phyloP scores from a whole-genome alignment of 2,329 filamentous ascomycete species.

The Hypoxylon sp. region DNA sequence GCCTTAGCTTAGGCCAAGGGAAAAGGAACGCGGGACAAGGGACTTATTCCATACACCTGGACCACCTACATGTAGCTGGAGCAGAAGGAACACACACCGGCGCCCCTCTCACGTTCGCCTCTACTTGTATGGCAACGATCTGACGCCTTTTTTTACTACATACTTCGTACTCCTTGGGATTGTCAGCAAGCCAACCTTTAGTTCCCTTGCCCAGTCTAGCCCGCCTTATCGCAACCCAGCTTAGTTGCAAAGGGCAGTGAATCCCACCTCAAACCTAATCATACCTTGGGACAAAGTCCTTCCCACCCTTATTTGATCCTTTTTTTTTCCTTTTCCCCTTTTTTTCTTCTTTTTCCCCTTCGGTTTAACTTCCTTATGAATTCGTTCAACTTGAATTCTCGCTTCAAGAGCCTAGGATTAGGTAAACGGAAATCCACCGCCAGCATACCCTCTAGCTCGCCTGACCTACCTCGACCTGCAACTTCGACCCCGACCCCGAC shows the following conservation, averaged over 20 bases:
- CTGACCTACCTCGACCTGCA: conserved; percentile 58
- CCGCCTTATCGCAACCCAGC: conserved; percentile 42
- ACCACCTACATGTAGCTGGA: conserved; percentile 12
- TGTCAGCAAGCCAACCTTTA: conserved; percentile 31
- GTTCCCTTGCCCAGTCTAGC: conserved; percentile 42
- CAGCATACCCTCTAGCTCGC: conserved; percentile 65
- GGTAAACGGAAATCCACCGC: conserved; percentile 82
- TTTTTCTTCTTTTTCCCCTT: conserved; percentile 11
- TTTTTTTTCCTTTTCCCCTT: conserved; percentile 24
- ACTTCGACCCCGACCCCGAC: conserved; percentile 57
- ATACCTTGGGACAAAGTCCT: conserved; percentile 34
- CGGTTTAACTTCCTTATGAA: conserved; percentile 69
- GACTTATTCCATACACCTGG: conserved; percentile 23
- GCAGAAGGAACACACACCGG: conserved; percentile 12
- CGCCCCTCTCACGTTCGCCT: conserved; percentile 22
- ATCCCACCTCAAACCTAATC: conserved; percentile 38
- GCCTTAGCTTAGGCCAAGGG: conserved; percentile 29
- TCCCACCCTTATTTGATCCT: conserved; percentile 36
- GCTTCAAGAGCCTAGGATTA: conserved; percentile 85
- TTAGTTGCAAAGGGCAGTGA: conserved; percentile 21
- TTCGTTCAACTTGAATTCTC: conserved; percentile 86
- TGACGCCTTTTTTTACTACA: not conserved
- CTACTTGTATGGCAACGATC: conserved; percentile 18
- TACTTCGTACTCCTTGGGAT: conserved; percentile 22
- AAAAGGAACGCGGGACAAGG: conserved; percentile 23